phyloP scores from a whole-genome alignment of 139 green algal genomes.

The Eudorina sp. region DNA sequence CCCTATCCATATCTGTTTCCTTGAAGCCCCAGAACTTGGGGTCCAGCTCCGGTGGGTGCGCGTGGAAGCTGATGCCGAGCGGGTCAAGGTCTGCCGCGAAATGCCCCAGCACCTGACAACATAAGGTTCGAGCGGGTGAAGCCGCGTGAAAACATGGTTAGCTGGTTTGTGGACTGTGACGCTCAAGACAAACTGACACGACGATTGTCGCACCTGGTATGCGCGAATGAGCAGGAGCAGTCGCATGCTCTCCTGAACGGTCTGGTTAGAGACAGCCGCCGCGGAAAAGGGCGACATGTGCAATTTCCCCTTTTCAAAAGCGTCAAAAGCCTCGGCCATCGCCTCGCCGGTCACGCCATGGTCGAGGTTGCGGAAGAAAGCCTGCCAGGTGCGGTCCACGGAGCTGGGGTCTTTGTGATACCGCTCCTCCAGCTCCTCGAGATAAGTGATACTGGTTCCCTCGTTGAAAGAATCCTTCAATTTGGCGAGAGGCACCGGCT shows the following conservation, averaged over 20 bases:
- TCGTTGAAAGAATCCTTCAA: conserved; percentile 97
- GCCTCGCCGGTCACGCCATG: conserved; percentile 84
- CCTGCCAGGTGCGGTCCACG: conserved; percentile 90
- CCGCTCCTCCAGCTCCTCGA: conserved; percentile 92
- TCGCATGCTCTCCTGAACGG: conserved; percentile 95
- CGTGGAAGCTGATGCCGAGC: conserved; percentile 82
- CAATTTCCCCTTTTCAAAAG: conserved; percentile 81
- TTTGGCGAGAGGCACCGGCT: conserved; percentile 88
- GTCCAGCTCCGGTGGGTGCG: conserved; percentile 81
- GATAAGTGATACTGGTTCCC: conserved; percentile 87
- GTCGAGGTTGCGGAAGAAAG: conserved; percentile 90
- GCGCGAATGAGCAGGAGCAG: conserved; percentile 94
- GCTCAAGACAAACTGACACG: background rate
- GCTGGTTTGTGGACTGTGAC: background rate
- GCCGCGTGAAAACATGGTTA: background rate
- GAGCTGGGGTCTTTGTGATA: conserved; percentile 85
- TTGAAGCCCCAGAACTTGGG: conserved; percentile 94
- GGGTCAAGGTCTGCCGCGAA: conserved; percentile 93
- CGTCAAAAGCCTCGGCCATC: conserved; percentile 90
- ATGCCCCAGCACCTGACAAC: conserved; percentile 81
- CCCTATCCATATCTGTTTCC: conserved; percentile 94
- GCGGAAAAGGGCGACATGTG: conserved; percentile 74
- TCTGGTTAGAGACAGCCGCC: conserved; percentile 89
- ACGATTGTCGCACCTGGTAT: conserved; percentile 97
- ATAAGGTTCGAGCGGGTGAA: background rate